These are phyloP conservation scores for Astrothelium subdiscretum DNA, from an alignment of 495 filamentous ascomycete genomes.

Conservation along the genomic window DNA sequence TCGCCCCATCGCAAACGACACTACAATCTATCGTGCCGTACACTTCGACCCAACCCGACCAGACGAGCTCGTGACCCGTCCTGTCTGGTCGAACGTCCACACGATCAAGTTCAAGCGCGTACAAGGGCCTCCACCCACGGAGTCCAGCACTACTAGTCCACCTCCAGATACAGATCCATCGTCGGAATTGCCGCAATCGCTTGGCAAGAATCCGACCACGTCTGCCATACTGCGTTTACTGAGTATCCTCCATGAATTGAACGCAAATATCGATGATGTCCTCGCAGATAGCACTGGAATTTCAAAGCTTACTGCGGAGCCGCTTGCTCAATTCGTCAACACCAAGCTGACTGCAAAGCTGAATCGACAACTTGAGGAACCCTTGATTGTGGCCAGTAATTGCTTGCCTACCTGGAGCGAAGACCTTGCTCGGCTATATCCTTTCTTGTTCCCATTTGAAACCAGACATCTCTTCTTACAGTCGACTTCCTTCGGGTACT, in stretches of 20 bases:
- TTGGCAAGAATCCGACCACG: conserved; percentile 71
- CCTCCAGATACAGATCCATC: conserved; percentile 30
- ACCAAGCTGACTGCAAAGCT: conserved; percentile 98
- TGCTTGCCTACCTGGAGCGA: conserved; percentile 96
- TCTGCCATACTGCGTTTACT: conserved; percentile 81
- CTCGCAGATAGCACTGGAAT: conserved; percentile 71
- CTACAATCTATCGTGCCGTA: conserved; percentile 91
- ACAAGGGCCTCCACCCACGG: conserved; percentile 73
- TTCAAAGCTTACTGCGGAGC: conserved; percentile 64
- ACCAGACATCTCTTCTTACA: conserved; percentile 95
- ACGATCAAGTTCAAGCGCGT: conserved; percentile 86
- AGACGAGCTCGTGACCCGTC: conserved; percentile 58
- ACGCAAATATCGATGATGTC: conserved; percentile 93
- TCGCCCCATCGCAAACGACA: conserved; percentile 76
- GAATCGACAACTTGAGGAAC: conserved; percentile 93
- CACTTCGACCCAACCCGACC: conserved; percentile 55
- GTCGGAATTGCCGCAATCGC: conserved; percentile 61
- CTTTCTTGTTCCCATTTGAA: conserved; percentile 99
- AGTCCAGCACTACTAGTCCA: conserved; percentile 54
- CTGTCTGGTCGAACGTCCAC: conserved; percentile 81
- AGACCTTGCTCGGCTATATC: conserved; percentile 88
- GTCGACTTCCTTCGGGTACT: conserved; percentile 97
- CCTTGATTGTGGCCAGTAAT: conserved; percentile 94
- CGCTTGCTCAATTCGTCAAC: conserved; percentile 92
- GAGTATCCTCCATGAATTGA: conserved; percentile 85